Base-by-base conservation (phyloP, 2,329 filamentous ascomycete genomes). In the Proliferodiscus dingleyae region DNA sequence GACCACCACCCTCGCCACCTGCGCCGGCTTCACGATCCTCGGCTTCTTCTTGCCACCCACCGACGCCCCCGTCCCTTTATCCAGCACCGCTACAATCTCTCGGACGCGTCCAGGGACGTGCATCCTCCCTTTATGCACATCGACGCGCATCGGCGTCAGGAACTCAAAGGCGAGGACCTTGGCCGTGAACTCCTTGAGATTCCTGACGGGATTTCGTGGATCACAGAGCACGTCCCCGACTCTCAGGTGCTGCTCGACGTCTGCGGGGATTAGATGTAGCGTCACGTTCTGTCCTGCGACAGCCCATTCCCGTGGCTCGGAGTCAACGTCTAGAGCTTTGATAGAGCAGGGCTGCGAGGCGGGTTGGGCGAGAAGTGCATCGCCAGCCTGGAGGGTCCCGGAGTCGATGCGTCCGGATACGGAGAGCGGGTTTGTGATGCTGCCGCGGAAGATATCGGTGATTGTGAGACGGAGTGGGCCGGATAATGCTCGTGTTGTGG, bases 111-210 rank as follows among this genome's bases (percentile, higher is more conserved):
- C 93, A 0, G 87, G 76, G 0, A 83, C 81, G 64, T 95, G 87
- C 41, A 97, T 68, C 7, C 89, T 77, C 0, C 93, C 93, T 16
- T 89, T 75, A 64, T 96, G 90, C 7, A 98, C 81, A 60, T 97
- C 91, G 8, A 97, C 80, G 19, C 81, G 80, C 80, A 91, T 93
- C 0, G 91, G 91, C 67, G 90, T 84, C 13, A 98, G 68, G 52
- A 91, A 84, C 50, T 95, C 89, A 59, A 97, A 95, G 0, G 90
- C 89, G 45, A 96, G 75, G 9, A 93, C 81, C 66, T 95, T 95
- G 50, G 86, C 80, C 2, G 80, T 87, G 58, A 97, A 90, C 0
- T 72, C 77, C 46, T 84, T 85, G 47, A 88, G 72, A 48, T 85
- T 86, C 21, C 72, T 68, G 26, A 95, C 83, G 0, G 89, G 84